A percentile compares a stretch with the other conserved stretches of the same genome.
These are phyloP conservation scores for Calonectria fujianensis DNA, from an alignment of 2,329 filamentous ascomycete genomes.

Conservation along the genomic window DNA sequence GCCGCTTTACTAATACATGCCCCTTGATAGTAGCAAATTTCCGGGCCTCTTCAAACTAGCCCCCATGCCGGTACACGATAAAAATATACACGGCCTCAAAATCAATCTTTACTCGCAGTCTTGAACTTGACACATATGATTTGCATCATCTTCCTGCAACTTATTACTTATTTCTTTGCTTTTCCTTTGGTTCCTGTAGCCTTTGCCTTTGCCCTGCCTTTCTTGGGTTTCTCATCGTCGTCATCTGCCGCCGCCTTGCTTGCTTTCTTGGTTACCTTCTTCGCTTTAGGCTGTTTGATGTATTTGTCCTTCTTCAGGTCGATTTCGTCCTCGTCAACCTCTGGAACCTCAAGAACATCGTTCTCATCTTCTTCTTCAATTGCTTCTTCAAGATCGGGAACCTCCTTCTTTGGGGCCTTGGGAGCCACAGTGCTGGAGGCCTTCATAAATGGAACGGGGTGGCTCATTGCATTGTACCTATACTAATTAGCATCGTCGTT, in stretches of 20 bases:
- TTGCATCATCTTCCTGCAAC: background rate
- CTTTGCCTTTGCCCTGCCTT: constrained; percentile 66
- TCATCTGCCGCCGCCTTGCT: constrained; percentile 69
- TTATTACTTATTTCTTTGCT: constrained; percentile 63
- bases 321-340: constrained; percentile 81
- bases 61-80: background rate
- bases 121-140: background rate
- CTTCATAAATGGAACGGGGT: constrained; percentile 98
- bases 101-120: background rate
- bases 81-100: background rate
- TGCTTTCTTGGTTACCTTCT: constrained; percentile 69
- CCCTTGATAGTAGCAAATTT: background rate
- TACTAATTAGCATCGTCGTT: constrained; percentile 38
- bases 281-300: constrained; percentile 90
- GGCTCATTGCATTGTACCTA: constrained; percentile 89
- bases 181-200: constrained; percentile 66
- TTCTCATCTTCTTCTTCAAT: constrained; percentile 92
- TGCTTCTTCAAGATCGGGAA: constrained; percentile 95
- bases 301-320: constrained; percentile 97
- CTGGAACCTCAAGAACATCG: constrained; percentile 74
- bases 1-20: constrained; percentile 5
- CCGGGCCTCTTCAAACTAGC: background rate
- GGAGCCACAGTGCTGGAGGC: constrained; percentile 84
- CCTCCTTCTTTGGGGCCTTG: constrained; percentile 82
- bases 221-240: constrained; percentile 72